Base-by-base conservation (phyloP, 1,284 basidiomycete species). In the Tremellales sp. region DNA sequence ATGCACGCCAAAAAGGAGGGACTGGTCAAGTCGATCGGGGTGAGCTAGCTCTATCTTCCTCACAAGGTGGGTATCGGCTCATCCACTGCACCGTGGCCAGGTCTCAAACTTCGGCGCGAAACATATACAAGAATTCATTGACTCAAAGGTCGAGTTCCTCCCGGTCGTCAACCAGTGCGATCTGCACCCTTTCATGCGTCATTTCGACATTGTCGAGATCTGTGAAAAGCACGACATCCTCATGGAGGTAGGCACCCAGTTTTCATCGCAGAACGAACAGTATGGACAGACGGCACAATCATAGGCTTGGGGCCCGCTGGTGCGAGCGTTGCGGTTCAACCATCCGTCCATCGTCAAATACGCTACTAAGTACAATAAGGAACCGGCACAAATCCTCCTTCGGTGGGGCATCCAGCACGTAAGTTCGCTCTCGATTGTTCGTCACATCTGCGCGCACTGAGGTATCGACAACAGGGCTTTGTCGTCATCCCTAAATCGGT, bases 331-430 rank as follows among this genome's bases (percentile, higher is more conserved):
- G 50, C 54, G 71, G 39, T 76, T 76, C 57, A 60, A 74, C 40
- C 66, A 77, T 56, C 68, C 72, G 0, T 57, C 62, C 5, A 45
- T 77, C 21, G 45, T 60, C 5, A 60, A 66, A 41, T 47, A 76
- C 25, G 65, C 71, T 1, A 56, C 72, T 38, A 68, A 60, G 38
- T 68, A 73, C 50, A 37, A 45, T 7, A 64, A 60, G 45, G 51
- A 58, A 6, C 66, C 72, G 5, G 76, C 78, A 0, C 77, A 78
- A 54, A 68, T 79, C 34, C 65, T 79, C 50, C 70, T 79, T 40
- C 61, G 77, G 28, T 78, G 76, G 76, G 74, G 73, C 10, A 56
- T 78, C n/a, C 77, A 78, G 49, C 72, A 75, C 45, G 75, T 71
- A 34, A 31, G 63, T 61, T 25, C 2, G 1, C 34, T 2, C 16